Base-by-base conservation (phyloP, 2,329 filamentous ascomycete species). In the Clarireedia sp. region DNA sequence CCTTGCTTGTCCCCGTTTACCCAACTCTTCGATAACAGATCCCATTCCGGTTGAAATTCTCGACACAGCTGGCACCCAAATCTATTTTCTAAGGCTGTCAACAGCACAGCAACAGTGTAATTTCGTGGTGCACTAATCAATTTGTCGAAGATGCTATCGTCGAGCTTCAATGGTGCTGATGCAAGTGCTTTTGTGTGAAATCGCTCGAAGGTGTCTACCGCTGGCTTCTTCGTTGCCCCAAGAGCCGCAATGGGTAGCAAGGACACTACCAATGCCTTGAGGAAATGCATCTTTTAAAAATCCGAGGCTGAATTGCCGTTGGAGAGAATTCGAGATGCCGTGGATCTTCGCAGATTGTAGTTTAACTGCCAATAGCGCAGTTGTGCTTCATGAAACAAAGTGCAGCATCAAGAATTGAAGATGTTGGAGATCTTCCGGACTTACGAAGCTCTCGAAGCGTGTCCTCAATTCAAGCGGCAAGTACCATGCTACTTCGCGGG, bases 11-110 rank as follows among this genome's bases (percentile, higher is more conserved):
- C 88, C 7, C 89, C 90, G 70, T 87, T 90, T 59, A 78, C 78
- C 94, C 94, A 99, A 73, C 88, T 94, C 71, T 83, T 88, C 53
- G 82, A 82, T 54, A 99, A 74, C 53, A 97, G 72, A 54, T 95
- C 88, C 87, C 90, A 99, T 73, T 99, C 94, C 1, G 91, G 87
- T 70, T 96, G 88, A 71, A 99, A 96, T 52, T 95, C 89, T 51
- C 83, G 81, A 72, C 94, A 99, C 48, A 97, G 77, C 62, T 84
- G 77, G 70, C 94, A 99, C 58, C 87, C 89, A 69, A 89, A 96
- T 57, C 89, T 82, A 33, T 83, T 68, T 62, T 96, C 91, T 66
- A 91, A 74, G 38, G 94, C 94, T 1, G 94, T 99, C 62, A 99
- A 75, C 14, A 99, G 80, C 3, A 99, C 80, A 2, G 85, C 86